Evolutionary conservation across 805 yeast species (phyloP), one percentile per base, ranked within the genome.

Genomic region (Lipomyces orientalis): DNA sequence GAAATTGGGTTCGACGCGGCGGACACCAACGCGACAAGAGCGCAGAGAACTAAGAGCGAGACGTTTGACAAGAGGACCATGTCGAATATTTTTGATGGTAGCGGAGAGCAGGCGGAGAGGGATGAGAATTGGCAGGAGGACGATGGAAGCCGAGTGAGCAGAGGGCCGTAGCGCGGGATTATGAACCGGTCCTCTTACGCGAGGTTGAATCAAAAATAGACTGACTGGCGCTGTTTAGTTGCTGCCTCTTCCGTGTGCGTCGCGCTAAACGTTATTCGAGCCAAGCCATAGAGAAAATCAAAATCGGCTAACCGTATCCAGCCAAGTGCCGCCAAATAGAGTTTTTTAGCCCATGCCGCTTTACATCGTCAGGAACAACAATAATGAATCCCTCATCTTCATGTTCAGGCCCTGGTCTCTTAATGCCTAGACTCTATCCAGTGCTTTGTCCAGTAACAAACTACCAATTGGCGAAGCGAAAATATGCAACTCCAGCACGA

Each of bases 1-100:
- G 65, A 61, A 46, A 69, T 49, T 19, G 72, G 71, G 49, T 67
- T 69, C 22, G 34, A 43, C 29, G 67, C 65, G 9, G 64, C 65
- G 54, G 60, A 33, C 25, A 51, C 66, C 8, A 55, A n/a, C 16
- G 66, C 65, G 54, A 61, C 63, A 25, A 65, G 62, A 12, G 65
- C 62, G 62, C 63, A 33, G 60, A 68, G 43, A 9, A 57, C 19
- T 33, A 61, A 49, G 19, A 60, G 60, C 33, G 61, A 34, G 37
- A 46, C 16, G 16, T 33, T n/a, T 19, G 37, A 33, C 16, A 54
- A 58, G 39, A 39, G 14, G 29, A 29, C 12, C 71, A 64, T 64
- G 37, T n/a, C 19, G 5, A 25, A 16, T 22, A 25, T 0, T 52
- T 25, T 52, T 14, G 55, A 52, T 1, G 34, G 55, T 6, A 4